Conservation (phyloP, 306 rosid species). For the Purshia tridentata region DNA sequence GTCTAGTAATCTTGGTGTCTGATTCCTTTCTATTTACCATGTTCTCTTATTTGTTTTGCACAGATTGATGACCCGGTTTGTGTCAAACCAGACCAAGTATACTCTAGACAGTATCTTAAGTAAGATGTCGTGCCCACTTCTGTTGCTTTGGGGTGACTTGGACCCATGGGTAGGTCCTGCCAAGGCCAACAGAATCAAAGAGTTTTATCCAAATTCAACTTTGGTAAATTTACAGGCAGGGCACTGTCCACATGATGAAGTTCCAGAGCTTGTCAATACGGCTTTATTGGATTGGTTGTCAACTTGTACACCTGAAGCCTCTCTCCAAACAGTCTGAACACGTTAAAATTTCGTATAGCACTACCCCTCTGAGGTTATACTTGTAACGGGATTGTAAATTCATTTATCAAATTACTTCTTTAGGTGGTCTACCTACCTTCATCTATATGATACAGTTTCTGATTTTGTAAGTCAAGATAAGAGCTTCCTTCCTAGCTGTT, state of each 20-base stretch:
- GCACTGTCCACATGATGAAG: slow-evolving; percentile 91
- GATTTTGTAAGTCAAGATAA: neutral
- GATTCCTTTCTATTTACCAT: neutral
- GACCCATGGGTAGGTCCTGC: slow-evolving; percentile 98
- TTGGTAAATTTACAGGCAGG: slow-evolving; percentile 83
- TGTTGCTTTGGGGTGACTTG: slow-evolving; percentile 92
- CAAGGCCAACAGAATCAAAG: slow-evolving; percentile 72
- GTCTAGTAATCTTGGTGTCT: neutral
- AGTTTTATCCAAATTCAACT: slow-evolving; percentile 70
- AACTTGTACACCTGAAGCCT: slow-evolving; percentile 39
- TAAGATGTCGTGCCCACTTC: slow-evolving; percentile 74
- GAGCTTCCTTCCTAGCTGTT: neutral
- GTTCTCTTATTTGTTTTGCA: slow-evolving; percentile 8
- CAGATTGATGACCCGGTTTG: slow-evolving; percentile 91
- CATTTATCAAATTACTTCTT: neutral
- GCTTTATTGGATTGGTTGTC: slow-evolving; percentile 81
- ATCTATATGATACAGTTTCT: neutral
- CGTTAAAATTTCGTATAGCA: slow-evolving; percentile 1
- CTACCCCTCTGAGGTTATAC: neutral
- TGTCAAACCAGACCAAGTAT: slow-evolving; percentile 74
- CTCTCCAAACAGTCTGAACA: slow-evolving; percentile 50
- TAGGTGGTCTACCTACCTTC: neutral
- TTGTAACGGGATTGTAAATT: slow-evolving; percentile 21
- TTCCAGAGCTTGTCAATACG: slow-evolving; percentile 71
- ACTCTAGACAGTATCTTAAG: slow-evolving; percentile 65